phyloP scores from a whole-genome alignment of 2,329 filamentous ascomycete genomes.

The Gaeumannomyces tritici region DNA sequence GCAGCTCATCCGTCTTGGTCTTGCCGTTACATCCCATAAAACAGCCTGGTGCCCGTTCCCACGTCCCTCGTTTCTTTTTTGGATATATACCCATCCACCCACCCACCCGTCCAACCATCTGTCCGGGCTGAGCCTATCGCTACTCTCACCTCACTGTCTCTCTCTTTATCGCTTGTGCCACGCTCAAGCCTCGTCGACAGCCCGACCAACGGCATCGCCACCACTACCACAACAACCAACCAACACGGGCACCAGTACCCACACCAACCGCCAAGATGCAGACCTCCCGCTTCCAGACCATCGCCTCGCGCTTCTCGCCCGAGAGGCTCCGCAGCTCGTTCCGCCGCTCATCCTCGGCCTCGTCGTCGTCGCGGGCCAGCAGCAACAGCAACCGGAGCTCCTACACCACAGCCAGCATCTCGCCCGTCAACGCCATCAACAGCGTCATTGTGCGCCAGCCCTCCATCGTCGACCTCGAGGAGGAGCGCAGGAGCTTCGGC shows the following conservation, averaged over 20 bases:
- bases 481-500: constrained; percentile 43
- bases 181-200: neutral
- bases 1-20: too few species aligned
- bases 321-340: constrained; percentile 36
- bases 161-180: too few species aligned
- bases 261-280: constrained; percentile 28
- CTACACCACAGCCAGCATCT: constrained; percentile 32
- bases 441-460: constrained; percentile 48
- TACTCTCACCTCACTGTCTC: neutral
- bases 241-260: neutral
- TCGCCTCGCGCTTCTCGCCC: constrained; percentile 41
- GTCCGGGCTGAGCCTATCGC: neutral
- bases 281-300: constrained; percentile 36
- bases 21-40: neutral
- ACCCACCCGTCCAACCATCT: neutral
- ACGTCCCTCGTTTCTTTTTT: neutral
- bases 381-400: constrained; percentile 30
- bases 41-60: neutral
- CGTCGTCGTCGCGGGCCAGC: constrained; percentile 23
- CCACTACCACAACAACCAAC: neutral
- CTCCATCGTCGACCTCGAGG: constrained; percentile 46
- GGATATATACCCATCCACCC: neutral
- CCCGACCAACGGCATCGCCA: neutral
- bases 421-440: constrained; percentile 43
- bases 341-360: constrained; percentile 39